Conservation (phyloP, 1,284 basidiomycete species). For the Volvariella volvacea region DNA sequence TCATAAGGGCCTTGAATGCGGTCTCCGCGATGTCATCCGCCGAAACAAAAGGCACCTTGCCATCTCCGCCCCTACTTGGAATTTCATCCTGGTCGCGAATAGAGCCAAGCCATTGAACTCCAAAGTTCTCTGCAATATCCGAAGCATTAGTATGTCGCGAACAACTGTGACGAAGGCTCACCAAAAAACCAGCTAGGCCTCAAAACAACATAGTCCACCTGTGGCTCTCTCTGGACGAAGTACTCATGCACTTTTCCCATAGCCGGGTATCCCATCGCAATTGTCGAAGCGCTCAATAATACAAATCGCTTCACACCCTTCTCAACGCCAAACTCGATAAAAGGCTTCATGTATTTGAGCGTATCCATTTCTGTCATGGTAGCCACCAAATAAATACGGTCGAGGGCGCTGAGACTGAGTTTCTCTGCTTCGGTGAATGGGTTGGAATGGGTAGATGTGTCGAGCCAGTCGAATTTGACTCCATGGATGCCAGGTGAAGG, state of each 20-base stretch:
- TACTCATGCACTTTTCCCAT: conserved; percentile 12
- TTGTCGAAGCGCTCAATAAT: not conserved
- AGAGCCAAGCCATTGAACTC: conserved; percentile 4
- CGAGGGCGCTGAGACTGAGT: conserved; percentile 8
- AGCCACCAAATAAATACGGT: conserved; percentile 17
- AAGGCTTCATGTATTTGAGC: conserved; percentile 16
- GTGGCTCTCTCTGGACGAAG: conserved; percentile 13
- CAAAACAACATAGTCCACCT: conserved; percentile 22
- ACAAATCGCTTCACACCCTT: conserved; percentile 3
- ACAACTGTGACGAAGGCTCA: conserved; percentile 9
- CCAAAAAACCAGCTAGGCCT: conserved; percentile 26
- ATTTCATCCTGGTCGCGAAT: conserved; percentile 15
- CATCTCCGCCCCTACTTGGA: conserved; percentile 14
- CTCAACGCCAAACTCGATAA: conserved; percentile 22
- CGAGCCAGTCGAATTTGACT: conserved; percentile 18
- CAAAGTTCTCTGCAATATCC: conserved; percentile 15
- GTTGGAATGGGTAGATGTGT: conserved; percentile 15
- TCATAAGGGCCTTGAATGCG: conserved; percentile 6
- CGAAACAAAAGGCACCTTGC: conserved; percentile 18
- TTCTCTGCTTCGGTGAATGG: conserved; percentile 13
- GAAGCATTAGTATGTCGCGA: not conserved
- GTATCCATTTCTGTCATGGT: conserved; percentile 14
- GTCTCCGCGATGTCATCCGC: conserved; percentile 20
- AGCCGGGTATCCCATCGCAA: not conserved
- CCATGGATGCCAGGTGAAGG: conserved; percentile 14